phyloP scores from a whole-genome alignment of 305 asterid genomes.

The Solanum hybrid region DNA sequence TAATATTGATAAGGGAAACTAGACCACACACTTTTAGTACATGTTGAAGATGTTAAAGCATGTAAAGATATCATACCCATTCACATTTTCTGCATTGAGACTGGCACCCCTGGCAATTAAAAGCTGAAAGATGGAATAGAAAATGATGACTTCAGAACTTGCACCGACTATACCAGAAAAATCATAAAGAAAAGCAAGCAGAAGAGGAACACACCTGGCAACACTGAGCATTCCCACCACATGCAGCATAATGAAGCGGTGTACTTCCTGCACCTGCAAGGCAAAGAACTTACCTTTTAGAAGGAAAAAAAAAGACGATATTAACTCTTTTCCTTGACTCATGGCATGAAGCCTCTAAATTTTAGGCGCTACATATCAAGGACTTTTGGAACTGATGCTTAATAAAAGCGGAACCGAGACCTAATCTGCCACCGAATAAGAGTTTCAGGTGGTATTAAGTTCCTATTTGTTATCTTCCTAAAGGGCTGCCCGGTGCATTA shows the following conservation, averaged over 20 bases:
- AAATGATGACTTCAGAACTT: background rate
- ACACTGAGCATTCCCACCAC: conserved; percentile 83
- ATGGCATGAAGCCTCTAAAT: background rate
- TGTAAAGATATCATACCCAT: conserved; percentile 39
- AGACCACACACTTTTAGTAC: background rate
- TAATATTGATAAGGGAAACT: background rate
- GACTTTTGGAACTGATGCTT: background rate
- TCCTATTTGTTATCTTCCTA: background rate
- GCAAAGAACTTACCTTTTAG: background rate
- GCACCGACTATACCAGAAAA: background rate
- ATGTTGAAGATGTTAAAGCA: background rate
- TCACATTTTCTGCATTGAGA: conserved; percentile 52
- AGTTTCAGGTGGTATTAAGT: background rate
- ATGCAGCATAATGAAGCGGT: conserved; percentile 90
- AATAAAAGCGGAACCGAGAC: background rate
- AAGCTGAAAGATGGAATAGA: conserved; percentile 41
- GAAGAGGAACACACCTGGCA: conserved; percentile 54
- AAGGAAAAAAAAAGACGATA: background rate
- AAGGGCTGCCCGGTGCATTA: background rate
- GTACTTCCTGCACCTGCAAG: conserved; percentile 81
- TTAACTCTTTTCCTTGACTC: background rate
- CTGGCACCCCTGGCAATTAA: conserved; percentile 72
- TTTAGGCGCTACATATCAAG: background rate
- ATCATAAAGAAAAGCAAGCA: background rate
- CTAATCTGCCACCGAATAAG: background rate